A percentile compares a stretch with the other conserved stretches of the same genome.
phyloP scores from a whole-genome alignment of 179 eudicot genomes.

The Heliamphora pulchella region DNA sequence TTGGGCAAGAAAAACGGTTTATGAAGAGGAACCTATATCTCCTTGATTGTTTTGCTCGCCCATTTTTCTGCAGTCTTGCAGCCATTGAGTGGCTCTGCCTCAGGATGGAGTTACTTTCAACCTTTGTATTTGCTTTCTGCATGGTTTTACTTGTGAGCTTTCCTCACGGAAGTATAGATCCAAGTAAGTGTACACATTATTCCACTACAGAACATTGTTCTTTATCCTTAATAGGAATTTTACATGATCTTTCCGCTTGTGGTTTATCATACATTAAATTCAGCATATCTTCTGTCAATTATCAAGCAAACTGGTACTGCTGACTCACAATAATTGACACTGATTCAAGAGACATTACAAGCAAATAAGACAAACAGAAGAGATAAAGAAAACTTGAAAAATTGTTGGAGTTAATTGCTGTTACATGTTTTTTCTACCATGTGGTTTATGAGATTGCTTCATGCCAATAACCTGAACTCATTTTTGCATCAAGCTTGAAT shows the following conservation, averaged over 20 bases:
- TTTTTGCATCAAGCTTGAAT: not conserved
- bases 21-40: constrained; percentile 92
- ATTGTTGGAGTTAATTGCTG: not conserved
- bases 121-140: constrained; percentile 96
- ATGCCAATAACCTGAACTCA: not conserved
- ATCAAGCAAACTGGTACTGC: not conserved
- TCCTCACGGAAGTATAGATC: constrained; percentile 90
- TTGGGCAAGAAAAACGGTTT: constrained; percentile 95
- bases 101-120: constrained; percentile 94
- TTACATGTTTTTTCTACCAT: not conserved
- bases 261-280: not conserved
- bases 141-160: constrained; percentile 97
- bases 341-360: not conserved
- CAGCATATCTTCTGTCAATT: not conserved
- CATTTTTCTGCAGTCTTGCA: constrained; percentile 93
- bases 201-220: not conserved
- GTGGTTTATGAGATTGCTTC: not conserved
- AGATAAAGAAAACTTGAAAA: not conserved
- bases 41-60: constrained; percentile 94
- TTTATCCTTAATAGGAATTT: not conserved
- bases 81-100: constrained; percentile 99
- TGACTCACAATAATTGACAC: not conserved
- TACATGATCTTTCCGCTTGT: not conserved
- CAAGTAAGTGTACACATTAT: constrained; percentile 50
- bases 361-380: not conserved